Conservation (phyloP, 176 grass and related monocot genomes). For the Ampelocalamus luodianensis region DNA sequence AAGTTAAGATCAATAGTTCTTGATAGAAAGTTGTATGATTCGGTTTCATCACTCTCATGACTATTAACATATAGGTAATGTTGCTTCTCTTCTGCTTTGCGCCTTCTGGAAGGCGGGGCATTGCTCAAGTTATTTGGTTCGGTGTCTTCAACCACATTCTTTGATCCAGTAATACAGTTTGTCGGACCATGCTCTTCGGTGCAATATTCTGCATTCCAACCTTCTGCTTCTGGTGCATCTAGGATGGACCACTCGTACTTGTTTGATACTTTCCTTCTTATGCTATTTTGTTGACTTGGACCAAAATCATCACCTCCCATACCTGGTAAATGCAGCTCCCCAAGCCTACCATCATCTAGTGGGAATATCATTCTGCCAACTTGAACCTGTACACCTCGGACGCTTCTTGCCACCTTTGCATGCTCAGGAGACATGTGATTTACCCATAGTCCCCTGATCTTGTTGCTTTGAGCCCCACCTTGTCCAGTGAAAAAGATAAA, state of each 20-base stretch:
- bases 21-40: slow-evolving; percentile 80
- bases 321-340: slow-evolving; percentile 85
- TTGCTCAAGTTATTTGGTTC: slow-evolving; percentile 59
- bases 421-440: slow-evolving; percentile 76
- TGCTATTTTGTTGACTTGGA: slow-evolving; percentile 56
- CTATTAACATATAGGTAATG: slow-evolving; percentile 55
- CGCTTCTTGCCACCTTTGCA: slow-evolving; percentile 70
- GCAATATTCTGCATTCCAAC: slow-evolving; percentile 99
- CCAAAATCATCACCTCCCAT: slow-evolving; percentile 69
- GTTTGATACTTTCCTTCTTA: slow-evolving; percentile 70
- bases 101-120: slow-evolving; percentile 48
- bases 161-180: slow-evolving; percentile 82
- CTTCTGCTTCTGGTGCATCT: slow-evolving; percentile 92
- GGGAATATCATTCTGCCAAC: slow-evolving; percentile 72
- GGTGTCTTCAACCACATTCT: slow-evolving; percentile 36
- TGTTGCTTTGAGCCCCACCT: slow-evolving; percentile 65
- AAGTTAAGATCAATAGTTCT: slow-evolving; percentile 78
- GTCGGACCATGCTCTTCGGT: slow-evolving; percentile 80
- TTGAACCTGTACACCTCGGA: slow-evolving; percentile 75
- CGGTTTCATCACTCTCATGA: slow-evolving; percentile 45
- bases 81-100: slow-evolving; percentile 63
- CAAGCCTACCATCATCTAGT: slow-evolving; percentile 89
- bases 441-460: slow-evolving; percentile 69
- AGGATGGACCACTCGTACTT: slow-evolving; percentile 95
- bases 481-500: slow-evolving; percentile 45